phyloP scores from a whole-genome alignment of 305 asterid species.

The Fraxinus nigra region DNA sequence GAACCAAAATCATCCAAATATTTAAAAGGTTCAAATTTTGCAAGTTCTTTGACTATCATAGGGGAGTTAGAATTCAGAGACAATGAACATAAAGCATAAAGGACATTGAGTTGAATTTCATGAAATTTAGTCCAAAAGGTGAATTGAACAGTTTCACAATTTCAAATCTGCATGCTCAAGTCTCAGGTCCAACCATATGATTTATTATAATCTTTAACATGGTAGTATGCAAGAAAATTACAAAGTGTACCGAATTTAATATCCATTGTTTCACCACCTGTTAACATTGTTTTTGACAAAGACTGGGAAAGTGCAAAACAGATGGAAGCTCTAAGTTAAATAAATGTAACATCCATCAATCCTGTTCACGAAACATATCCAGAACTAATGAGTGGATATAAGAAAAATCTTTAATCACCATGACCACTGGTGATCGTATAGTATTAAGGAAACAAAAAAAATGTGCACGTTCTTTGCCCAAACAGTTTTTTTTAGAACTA shows the following conservation, averaged over 20 bases:
- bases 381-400: conserved; percentile 4
- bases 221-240: background rate
- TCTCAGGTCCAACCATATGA: conserved; percentile 4
- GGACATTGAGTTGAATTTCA: conserved; percentile 12
- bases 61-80: background rate
- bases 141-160: background rate
- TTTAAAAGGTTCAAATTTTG: conserved; percentile 16
- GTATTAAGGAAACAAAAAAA: background rate
- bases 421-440: conserved; percentile 2
- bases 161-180: conserved; percentile 13
- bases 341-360: background rate
- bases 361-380: conserved; percentile 7
- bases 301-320: conserved; percentile 8
- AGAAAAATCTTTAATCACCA: background rate
- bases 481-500: background rate
- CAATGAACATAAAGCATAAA: background rate
- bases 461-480: background rate
- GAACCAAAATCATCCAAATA: conserved; percentile 9
- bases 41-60: background rate
- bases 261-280: conserved; percentile 4
- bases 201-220: background rate
- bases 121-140: conserved; percentile 2
- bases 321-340: conserved; percentile 8
- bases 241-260: background rate
- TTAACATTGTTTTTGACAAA: conserved; percentile 10